phyloP scores from a whole-genome alignment of 2,329 filamentous ascomycete genomes.

The Fusarium humuli region DNA sequence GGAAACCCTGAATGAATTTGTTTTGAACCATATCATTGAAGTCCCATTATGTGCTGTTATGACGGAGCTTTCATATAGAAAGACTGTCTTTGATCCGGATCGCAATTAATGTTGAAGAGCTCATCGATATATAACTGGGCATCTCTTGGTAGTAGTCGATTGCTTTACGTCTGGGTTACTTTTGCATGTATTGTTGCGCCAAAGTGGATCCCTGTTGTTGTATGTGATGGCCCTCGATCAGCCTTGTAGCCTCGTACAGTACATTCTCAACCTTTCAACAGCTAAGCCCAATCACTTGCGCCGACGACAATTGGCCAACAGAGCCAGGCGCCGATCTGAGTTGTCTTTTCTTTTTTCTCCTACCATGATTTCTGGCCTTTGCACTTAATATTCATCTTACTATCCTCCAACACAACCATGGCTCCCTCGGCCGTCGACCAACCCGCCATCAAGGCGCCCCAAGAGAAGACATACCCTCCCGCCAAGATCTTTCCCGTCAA shows the following conservation, averaged over 20 bases:
- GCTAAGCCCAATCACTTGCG: slow-evolving; percentile 33
- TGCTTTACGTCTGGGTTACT: background rate
- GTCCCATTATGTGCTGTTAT: background rate
- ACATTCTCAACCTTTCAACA: slow-evolving; percentile 40
- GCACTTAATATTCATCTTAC: slow-evolving; percentile 11
- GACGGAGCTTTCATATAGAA: background rate
- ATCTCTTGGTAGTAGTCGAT: background rate
- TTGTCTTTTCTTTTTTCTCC: slow-evolving; percentile 5
- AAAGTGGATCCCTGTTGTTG: slow-evolving; percentile 39
- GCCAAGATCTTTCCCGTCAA: slow-evolving; percentile 70
- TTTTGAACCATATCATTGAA: background rate
- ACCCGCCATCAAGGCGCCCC: slow-evolving; percentile 51
- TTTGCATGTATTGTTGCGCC: background rate
- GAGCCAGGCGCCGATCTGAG: slow-evolving; percentile 23
- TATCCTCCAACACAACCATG: slow-evolving; percentile 53
- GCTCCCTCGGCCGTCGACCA: slow-evolving; percentile 65
- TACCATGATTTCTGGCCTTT: slow-evolving; percentile 36
- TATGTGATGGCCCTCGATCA: slow-evolving; percentile 45
- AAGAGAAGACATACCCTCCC: slow-evolving; percentile 61
- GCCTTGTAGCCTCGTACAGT: slow-evolving; percentile 53
- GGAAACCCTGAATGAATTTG: background rate
- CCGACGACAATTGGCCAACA: slow-evolving; percentile 46
- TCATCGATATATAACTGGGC: background rate
- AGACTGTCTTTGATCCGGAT: background rate
- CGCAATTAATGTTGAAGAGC: background rate